Evolutionary conservation across 2,329 filamentous ascomycete genomes (phyloP).

Genomic region (Plenodomus tracheiphilus): DNA sequence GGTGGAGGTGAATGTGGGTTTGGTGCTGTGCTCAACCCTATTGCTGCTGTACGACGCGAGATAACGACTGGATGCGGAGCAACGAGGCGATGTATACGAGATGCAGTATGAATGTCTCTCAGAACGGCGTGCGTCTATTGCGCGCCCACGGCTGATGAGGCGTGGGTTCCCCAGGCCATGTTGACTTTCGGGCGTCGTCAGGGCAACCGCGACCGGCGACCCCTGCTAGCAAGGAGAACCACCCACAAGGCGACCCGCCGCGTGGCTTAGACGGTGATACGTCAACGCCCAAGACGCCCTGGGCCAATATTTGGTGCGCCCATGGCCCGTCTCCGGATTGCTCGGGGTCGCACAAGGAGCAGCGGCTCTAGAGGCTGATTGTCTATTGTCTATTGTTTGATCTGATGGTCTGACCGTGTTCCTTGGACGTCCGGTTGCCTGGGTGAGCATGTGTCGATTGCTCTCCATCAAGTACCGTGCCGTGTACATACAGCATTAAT

Average conservation of each 20-base stretch:
- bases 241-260: constrained; percentile 7
- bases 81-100: background rate
- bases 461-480: background rate
- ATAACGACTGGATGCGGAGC: background rate
- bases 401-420: too few species aligned
- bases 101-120: constrained; percentile 21
- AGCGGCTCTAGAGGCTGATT: too few species aligned
- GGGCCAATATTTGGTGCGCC: constrained; percentile 6
- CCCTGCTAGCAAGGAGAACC: constrained; percentile 7
- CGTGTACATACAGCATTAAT: background rate
- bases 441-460: background rate
- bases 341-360: background rate
- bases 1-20: background rate
- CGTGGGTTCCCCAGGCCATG: constrained; percentile 5
- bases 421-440: background rate
- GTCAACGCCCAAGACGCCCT: constrained; percentile 1
- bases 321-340: constrained; percentile 1
- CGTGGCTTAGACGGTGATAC: constrained; percentile 7
- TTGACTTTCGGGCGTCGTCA: constrained; percentile 16
- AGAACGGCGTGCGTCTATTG: constrained; percentile 14
- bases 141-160: constrained; percentile 6
- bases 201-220: constrained; percentile 6
- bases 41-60: background rate
- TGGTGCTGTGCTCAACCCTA: background rate
- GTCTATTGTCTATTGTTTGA: too few species aligned